A percentile compares a stretch with the other conserved stretches of the same genome.
These are phyloP conservation scores for Cyanodermella asteris DNA, from an alignment of 2,329 filamentous ascomycete genomes.

Conservation along the genomic window DNA sequence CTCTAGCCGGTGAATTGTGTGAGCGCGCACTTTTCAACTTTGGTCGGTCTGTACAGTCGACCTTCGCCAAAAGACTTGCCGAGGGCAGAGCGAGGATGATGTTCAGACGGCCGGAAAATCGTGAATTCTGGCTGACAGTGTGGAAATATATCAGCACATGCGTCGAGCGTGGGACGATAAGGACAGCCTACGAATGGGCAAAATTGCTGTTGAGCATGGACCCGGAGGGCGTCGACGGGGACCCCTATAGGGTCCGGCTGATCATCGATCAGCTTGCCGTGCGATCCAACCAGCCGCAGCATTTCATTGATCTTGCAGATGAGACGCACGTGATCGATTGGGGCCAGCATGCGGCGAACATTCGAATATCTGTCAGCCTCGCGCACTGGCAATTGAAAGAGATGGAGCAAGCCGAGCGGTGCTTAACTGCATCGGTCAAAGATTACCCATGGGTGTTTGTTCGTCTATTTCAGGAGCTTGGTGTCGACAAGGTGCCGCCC, in stretches of 20 bases:
- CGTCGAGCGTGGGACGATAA: conserved; percentile 75
- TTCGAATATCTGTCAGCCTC: conserved; percentile 54
- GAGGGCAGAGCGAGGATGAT: conserved; percentile 61
- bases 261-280: conserved; percentile 68
- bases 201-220: conserved; percentile 63
- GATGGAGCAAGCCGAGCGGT: conserved; percentile 37
- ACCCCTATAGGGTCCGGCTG: conserved; percentile 67
- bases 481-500: conserved; percentile 52
- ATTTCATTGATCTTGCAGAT: conserved; percentile 47
- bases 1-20: conserved; percentile 65
- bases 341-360: conserved; percentile 40
- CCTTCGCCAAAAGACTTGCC: conserved; percentile 54
- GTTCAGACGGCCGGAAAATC: conserved; percentile 65
- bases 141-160: conserved; percentile 78
- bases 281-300: conserved; percentile 53
- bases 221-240: conserved; percentile 39
- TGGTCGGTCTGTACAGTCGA: conserved; percentile 66
- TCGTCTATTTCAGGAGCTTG: conserved; percentile 57
- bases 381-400: conserved; percentile 54
- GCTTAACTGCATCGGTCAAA: conserved; percentile 46
- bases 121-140: conserved; percentile 76
- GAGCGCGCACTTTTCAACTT: conserved; percentile 86
- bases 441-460: conserved; percentile 68
- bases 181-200: conserved; percentile 83
- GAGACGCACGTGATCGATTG: conserved; percentile 13